Conservation (phyloP, 177 flowering plant species). For the Vitis hybrid region DNA sequence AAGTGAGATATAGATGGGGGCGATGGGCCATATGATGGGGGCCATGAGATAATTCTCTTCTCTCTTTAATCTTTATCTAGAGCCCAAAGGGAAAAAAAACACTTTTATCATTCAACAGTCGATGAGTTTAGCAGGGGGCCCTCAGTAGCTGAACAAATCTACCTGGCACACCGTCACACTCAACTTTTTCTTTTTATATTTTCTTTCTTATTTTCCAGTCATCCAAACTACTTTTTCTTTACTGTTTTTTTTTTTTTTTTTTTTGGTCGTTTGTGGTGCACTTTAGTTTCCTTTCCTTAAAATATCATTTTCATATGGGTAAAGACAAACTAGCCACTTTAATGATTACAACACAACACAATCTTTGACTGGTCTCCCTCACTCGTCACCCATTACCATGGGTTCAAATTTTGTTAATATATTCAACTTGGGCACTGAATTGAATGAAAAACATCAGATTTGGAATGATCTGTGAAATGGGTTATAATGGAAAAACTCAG, state of each 20-base stretch:
- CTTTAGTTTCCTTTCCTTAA: conserved; percentile 29
- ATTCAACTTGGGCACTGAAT: too few relatives aligned
- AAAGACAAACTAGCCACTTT: conserved; percentile 38
- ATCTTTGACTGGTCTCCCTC: conserved; percentile 44
- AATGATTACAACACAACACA: conserved; percentile 32
- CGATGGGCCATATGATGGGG: not conserved
- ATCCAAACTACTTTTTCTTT: conserved; percentile 25
- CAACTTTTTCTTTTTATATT: conserved; percentile 12
- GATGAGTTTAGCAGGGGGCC: conserved; percentile 16
- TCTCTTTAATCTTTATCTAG: conserved; percentile 1
- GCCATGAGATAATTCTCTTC: not conserved
- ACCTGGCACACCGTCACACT: conserved; percentile 33
- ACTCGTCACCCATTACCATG: not conserved
- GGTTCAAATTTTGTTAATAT: too few relatives aligned
- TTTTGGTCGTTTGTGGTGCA: not conserved
- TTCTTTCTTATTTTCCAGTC: conserved; percentile 5
- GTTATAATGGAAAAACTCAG: too few relatives aligned
- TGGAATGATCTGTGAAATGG: too few relatives aligned
- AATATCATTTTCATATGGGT: conserved; percentile 35
- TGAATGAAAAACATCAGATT: too few relatives aligned
- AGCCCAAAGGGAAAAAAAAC: conserved; percentile 12
- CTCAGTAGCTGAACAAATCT: conserved; percentile 21
- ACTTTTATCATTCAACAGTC: conserved; percentile 29
- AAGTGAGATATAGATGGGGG: not conserved
- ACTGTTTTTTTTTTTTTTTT: conserved; percentile 14